phyloP scores from a whole-genome alignment of 176 grass and related monocot genomes.

The Oryza nivara region DNA sequence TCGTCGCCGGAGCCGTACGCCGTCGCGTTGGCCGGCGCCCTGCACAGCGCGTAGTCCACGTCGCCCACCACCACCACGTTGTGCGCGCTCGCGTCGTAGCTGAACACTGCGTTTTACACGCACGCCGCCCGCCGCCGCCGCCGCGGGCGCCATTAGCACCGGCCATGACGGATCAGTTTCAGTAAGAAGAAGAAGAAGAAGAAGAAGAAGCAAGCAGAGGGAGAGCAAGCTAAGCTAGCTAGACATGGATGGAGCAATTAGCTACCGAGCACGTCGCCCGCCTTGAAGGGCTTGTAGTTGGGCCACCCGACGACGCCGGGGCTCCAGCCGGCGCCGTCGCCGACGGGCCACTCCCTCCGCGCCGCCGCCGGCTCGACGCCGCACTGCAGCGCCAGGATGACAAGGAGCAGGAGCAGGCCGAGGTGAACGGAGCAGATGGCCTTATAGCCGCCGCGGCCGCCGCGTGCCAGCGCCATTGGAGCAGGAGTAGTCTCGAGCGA shows the following conservation, averaged over 20 bases:
- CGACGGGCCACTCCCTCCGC: slow-evolving; percentile 16
- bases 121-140: background rate
- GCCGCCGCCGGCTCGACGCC: slow-evolving; percentile 20
- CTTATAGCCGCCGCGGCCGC: background rate
- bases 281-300: slow-evolving; percentile 32
- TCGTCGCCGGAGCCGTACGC: slow-evolving; percentile 40
- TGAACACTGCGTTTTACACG: slow-evolving; percentile 41
- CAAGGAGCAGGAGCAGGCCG: background rate
- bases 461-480: background rate
- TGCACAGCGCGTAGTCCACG: slow-evolving; percentile 36
- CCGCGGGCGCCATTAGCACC: too few species aligned
- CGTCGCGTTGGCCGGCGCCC: slow-evolving; percentile 5
- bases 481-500: too few species aligned
- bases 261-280: slow-evolving; percentile 31
- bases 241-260: too few species aligned
- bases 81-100: slow-evolving; percentile 41
- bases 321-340: slow-evolving; percentile 16
- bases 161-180: too few species aligned
- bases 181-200: too few species aligned
- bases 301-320: background rate
- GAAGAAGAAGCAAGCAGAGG: background rate
- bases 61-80: slow-evolving; percentile 45
- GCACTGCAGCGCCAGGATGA: background rate
- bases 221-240: background rate
- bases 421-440: background rate